These are phyloP conservation scores for Chrysosporium keratinophilum DNA, from an alignment of 2,329 filamentous ascomycete species.

Conservation along the genomic window DNA sequence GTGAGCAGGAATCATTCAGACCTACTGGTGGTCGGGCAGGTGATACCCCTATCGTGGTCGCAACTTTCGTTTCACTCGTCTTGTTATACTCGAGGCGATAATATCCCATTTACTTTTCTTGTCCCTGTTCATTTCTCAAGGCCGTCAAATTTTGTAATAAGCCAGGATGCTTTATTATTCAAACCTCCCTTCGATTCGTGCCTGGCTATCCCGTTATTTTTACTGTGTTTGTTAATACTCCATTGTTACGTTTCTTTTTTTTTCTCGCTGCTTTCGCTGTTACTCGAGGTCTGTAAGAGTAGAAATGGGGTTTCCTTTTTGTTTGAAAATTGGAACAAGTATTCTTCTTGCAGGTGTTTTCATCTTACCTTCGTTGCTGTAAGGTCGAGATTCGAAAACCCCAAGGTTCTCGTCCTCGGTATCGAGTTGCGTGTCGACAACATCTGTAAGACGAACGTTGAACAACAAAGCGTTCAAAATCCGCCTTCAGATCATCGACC, in stretches of 20 bases:
- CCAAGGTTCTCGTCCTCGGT: no score
- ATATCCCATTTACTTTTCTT: neutral
- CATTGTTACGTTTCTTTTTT: slow-evolving; percentile 13
- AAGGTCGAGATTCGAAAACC: no score
- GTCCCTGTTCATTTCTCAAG: neutral
- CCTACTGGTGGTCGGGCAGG: neutral
- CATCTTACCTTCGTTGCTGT: no score
- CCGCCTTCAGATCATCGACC: no score
- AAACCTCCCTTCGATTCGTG: neutral
- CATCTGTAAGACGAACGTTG: no score
- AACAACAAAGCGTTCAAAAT: no score
- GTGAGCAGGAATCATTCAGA: slow-evolving; percentile 7
- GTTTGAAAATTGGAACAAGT: no score
- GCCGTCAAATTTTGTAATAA: neutral
- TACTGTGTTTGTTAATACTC: slow-evolving; percentile 8
- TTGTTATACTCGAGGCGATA: neutral
- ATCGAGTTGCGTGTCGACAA: no score
- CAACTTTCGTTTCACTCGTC: neutral
- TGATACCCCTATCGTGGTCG: neutral
- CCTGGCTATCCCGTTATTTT: neutral
- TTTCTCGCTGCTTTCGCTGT: slow-evolving; percentile 7
- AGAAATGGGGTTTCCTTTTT: neutral
- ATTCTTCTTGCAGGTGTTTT: no score
- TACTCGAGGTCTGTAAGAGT: neutral
- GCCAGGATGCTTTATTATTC: neutral